Evolutionary conservation across 257 asterid genomes (phyloP).

Genomic region (Salvia splendens): DNA sequence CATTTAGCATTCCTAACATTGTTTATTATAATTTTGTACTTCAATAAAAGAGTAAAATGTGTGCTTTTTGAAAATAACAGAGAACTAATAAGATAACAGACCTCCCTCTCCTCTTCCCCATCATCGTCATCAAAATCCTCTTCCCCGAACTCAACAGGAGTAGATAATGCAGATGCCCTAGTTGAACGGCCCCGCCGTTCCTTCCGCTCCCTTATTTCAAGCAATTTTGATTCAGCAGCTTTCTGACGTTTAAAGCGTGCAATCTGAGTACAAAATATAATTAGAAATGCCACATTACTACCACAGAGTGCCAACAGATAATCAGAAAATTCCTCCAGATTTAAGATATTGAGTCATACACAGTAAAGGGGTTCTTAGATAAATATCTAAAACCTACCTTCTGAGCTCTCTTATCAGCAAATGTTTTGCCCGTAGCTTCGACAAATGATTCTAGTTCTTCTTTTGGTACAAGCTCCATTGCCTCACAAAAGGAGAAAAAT

Average conservation of each 20-base stretch:
- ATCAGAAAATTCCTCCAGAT: neutral
- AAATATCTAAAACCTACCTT: constrained; percentile 50
- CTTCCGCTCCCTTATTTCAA: constrained; percentile 82
- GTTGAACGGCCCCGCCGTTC: constrained; percentile 97
- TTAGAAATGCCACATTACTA: constrained; percentile 12
- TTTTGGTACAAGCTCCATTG: constrained; percentile 88
- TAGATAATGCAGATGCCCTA: constrained; percentile 89
- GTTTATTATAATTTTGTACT: neutral
- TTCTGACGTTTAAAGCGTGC: constrained; percentile 82
- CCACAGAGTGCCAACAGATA: neutral
- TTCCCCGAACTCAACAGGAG: constrained; percentile 72
- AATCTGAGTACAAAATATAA: constrained; percentile 49
- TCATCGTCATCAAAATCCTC: constrained; percentile 85
- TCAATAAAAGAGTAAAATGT: too few relatives aligned
- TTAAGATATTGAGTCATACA: neutral
- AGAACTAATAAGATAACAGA: constrained; percentile 36
- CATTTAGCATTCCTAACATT: neutral
- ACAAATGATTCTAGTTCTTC: constrained; percentile 64
- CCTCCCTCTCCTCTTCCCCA: constrained; percentile 99
- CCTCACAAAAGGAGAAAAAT: constrained; percentile 82
- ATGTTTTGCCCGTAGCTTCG: constrained; percentile 43
- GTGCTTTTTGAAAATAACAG: too few relatives aligned
- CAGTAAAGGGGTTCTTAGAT: neutral
- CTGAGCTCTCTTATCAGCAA: constrained; percentile 76
- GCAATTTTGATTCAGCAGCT: constrained; percentile 84